These are phyloP conservation scores for Pelagophyceae sp. DNA, from an alignment of 352 stramenopile species.

Conservation along the genomic window DNA sequence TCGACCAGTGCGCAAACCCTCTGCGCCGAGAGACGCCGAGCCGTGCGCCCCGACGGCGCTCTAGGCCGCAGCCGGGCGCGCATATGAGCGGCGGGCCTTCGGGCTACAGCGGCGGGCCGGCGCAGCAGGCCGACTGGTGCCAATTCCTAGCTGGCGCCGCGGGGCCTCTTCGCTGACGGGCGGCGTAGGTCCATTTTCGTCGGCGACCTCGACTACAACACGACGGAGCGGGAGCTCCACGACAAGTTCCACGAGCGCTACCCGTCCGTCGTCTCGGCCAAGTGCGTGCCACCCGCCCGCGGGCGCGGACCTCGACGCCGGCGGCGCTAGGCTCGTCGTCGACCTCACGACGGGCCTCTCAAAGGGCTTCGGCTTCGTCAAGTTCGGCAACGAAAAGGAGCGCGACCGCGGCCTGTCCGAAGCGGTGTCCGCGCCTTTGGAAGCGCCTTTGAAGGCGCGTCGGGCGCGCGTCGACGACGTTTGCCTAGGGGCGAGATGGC, in stretches of 20 bases:
- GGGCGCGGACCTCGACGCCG: conserved; percentile 25
- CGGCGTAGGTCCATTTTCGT: conserved; percentile 87
- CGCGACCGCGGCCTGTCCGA: conserved; percentile 62
- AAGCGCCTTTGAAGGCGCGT: neutral
- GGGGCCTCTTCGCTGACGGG: no score
- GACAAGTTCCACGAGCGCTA: conserved; percentile 66
- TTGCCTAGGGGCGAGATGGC: conserved; percentile 56
- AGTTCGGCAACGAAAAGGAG: conserved; percentile 72
- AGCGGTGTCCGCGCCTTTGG: neutral
- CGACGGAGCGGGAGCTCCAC: conserved; percentile 72
- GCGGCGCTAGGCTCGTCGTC: conserved; percentile 49
- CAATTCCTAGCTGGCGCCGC: no score
- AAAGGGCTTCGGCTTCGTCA: conserved; percentile 81
- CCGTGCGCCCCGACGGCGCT: no score
- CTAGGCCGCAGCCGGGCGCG: no score
- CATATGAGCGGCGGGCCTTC: no score
- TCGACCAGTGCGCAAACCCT: no score
- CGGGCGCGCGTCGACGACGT: neutral
- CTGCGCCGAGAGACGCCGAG: no score
- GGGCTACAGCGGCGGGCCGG: neutral
- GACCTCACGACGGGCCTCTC: conserved; percentile 72
- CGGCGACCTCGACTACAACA: conserved; percentile 71
- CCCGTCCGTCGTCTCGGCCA: conserved; percentile 64
- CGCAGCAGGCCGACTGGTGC: conserved; percentile 44
- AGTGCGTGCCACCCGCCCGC: conserved; percentile 32